Evolutionary conservation across 495 filamentous ascomycete genomes (phyloP).

Genomic region (Neurospora sp.): DNA sequence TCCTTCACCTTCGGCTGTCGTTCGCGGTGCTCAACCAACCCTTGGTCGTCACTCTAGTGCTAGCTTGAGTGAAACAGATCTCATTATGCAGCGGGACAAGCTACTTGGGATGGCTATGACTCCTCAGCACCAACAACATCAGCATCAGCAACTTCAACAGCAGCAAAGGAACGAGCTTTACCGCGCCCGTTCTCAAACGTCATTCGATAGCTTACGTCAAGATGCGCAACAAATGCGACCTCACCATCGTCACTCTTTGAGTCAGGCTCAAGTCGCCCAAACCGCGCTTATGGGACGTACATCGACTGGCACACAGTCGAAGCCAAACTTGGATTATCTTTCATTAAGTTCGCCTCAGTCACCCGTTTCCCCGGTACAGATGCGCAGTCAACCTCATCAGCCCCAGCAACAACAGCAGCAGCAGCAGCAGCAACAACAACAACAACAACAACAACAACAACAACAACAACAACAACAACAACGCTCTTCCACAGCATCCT

Average conservation of each 20-base stretch:
- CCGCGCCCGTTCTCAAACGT: slow-evolving; percentile 26
- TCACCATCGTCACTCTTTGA: slow-evolving; percentile 37
- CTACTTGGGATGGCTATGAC: slow-evolving; percentile 38
- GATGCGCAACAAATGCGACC: slow-evolving; percentile 19
- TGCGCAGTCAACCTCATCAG: slow-evolving; percentile 22
- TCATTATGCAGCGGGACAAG: slow-evolving; percentile 43
- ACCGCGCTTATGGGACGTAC: slow-evolving; percentile 20
- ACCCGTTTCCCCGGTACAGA: slow-evolving; percentile 24
- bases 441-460: slow-evolving; percentile 9
- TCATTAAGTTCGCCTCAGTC: slow-evolving; percentile 23
- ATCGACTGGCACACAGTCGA: slow-evolving; percentile 14
- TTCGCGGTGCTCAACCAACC: slow-evolving; percentile 9
- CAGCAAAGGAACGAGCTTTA: slow-evolving; percentile 17
- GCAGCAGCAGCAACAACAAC: slow-evolving; percentile 2
- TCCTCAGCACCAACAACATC: slow-evolving; percentile 12
- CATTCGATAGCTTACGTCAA: slow-evolving; percentile 29
- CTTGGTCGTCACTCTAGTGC: slow-evolving; percentile 29
- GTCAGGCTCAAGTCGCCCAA: slow-evolving; percentile 19
- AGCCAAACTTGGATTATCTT: slow-evolving; percentile 31
- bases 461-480: background rate
- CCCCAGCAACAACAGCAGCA: slow-evolving; percentile 4
- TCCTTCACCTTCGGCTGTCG: slow-evolving; percentile 23
- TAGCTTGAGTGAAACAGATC: slow-evolving; percentile 41
- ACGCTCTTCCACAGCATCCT: slow-evolving; percentile 20
- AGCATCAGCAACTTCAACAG: slow-evolving; percentile 16